Base-by-base conservation (phyloP, 257 asterid genomes). In the Fraxinus anomala region DNA sequence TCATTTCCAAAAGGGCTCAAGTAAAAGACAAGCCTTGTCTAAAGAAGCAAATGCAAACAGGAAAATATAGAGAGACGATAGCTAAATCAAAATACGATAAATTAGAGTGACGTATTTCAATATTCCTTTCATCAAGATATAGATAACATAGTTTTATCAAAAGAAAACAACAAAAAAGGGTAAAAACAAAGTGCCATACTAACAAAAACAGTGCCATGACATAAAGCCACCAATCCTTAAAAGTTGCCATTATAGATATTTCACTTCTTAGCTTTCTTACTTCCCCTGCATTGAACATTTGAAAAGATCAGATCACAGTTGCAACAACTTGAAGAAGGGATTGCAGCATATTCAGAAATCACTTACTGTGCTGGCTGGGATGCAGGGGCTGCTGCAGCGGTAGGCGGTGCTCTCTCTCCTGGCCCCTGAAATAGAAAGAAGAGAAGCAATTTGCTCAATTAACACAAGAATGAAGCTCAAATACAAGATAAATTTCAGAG, bases 261-360 rank as follows among this genome's bases (percentile, higher is more conserved):
- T 78, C 77, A 78, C 72, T 78, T 71, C 77, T 78, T 78, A 3
- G 77, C 59, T 39, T 78, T 78, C 73, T 78, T 78, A 39, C 63
- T 51, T 26, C 70, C 77, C 77, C 81, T 78, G 81, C 72, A 72
- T 34, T 24, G 73, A 66, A 56, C 12, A 6, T 36, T 68, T 56
- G 8, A 72, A 26, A 26, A 2, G 7, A 37, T 28, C 17, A 66
- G 37, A 72, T 61, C 17, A 37, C 31, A 12, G 44, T 14, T n/a
- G 33, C 14, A 71, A 71, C 39, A 30, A 2, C 33, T 17, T 14
- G 44, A 19, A 17, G 28, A 11, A 21, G 3, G 5, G 3, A 36
- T 36, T n/a, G 74, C n/a, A 23, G 47, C 9, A 70, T 70, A 17
- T 6, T n/a, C 39, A 37, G 40, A 70, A 37, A 34, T 3, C 54